Base-by-base conservation (phyloP, 768 basidiomycete species). In the Hirschioporus abietinus region DNA sequence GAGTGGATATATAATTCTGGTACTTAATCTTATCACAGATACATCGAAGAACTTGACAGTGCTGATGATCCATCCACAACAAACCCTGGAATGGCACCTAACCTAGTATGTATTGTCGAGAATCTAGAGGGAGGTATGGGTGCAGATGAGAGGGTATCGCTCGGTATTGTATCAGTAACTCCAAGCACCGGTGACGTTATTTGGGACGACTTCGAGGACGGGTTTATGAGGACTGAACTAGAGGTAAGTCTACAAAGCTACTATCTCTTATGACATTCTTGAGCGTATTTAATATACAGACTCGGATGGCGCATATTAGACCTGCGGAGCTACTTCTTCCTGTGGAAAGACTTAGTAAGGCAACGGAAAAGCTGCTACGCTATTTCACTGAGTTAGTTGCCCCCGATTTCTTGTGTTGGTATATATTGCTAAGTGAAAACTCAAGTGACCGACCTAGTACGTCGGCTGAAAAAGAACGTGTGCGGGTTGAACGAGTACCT, bases 161-260 rank as follows among this genome's bases (percentile, higher is more conserved):
- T 98, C 57, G 89, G 89, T 8, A 80, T 98, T 76, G 82, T 98
- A 35, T 85, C 86, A 18, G 87, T 97, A 18, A 87, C 88, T 66
- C 93, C 95, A 0, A 88, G 88, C 61, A 97, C 95, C 0, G 96
- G 96, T 1, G 96, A 97, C 70, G 90, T 99, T 1, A 79, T 94
- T 1, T 99, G 93, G 87, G 96, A 99, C 72, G 87, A 92, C 65
- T 96, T 96, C 72, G 83, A 91, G 64, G 95, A 92, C 89, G 71
- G 64, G 72, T 63, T 57, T 35, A 92, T 97, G 88, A 85, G 96
- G 15, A 88, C 89, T 8, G 95, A 99, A 75, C 85, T 97, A 1
- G 95, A 97, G 81, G 93, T 91, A 63, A 58, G 79, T 69, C 1
- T 60, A 18, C 8, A 30, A 30, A 30, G 8, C 58, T 26, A 17